Evolutionary conservation across 208 protist species (phyloP), one percentile per base, ranked within the genome.

Genomic region (Crithidia acanthocephali): DNA sequence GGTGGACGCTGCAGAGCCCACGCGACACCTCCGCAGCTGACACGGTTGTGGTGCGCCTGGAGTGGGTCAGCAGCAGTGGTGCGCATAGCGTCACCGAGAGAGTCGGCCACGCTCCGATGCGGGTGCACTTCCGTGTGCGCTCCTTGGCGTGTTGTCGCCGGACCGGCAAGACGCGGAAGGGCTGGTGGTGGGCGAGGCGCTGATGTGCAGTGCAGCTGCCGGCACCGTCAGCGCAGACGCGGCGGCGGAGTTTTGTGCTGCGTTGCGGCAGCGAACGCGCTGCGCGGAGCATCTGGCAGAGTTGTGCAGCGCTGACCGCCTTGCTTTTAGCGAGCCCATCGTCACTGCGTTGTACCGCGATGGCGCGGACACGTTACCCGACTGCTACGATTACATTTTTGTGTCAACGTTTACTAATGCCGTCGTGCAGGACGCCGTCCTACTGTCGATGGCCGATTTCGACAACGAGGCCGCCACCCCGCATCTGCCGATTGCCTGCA

Each of bases 311-410:
- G 32, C 55, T 3, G 30, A 27, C 33, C 45, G 67, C 22, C 57
- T 9, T 28, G 22, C 37, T 0, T 22, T 42, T 18, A 60, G 60
- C 18, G 69, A 74, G 40, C 69, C 69, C 4, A 22, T 62, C 20
- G 32, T 67, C 11, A 74, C 69, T 0, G 60, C 69, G n/a, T 28
- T 68, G 32, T 74, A 68, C 69, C 25, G 40, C 13, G 20, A 37
- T 10, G 52, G n/a, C 13, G 51, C 44, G 5, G 44, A 28, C 5
- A 33, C 52, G 16, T 9, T 32, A 13, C 50, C 60, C 3, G 69
- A 55, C 33, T 74, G 69, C 60, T 61, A 74, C 40, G 69, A 74
- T 35, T 74, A 68, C 60, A 57, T 74, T 20, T 68, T 74, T 33
- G 51, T 60, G 11, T 33, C 40, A 13, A 37, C 60, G 13, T 67